phyloP scores from a whole-genome alignment of 202 grass and related monocot genomes.

The Zoysia matrella region DNA sequence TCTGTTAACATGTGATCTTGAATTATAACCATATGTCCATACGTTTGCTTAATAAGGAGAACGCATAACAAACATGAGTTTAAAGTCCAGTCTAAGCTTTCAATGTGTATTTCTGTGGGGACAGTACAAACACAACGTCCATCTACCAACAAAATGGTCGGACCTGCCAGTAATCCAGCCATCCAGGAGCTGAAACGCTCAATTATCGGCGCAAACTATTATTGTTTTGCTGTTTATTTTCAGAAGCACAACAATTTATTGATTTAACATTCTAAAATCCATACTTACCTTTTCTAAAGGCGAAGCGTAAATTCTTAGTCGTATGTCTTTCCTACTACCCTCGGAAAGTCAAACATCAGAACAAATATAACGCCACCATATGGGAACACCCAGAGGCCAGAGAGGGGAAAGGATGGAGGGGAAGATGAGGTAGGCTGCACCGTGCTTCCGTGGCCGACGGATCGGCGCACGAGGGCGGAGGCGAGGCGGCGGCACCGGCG shows the following conservation, averaged over 20 bases:
- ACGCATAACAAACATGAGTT: constrained; percentile 25
- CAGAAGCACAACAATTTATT: background rate
- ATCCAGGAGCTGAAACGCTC: constrained; percentile 3
- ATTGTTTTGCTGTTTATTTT: background rate
- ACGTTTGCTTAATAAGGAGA: constrained; percentile 4
- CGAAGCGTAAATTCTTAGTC: background rate
- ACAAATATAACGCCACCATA: background rate
- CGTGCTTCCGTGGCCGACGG: constrained; percentile 69
- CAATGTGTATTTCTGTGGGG: background rate
- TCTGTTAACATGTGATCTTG: background rate
- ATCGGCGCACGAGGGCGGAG: constrained; percentile 70
- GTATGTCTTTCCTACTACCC: too few relatives aligned
- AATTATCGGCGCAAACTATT: constrained; percentile 2
- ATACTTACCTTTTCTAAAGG: background rate
- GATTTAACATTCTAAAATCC: background rate
- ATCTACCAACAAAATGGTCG: constrained; percentile 7
- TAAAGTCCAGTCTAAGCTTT: constrained; percentile 14
- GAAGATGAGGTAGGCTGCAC: constrained; percentile 29
- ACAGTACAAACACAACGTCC: background rate
- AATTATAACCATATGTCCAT: constrained; percentile 8
- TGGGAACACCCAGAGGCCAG: background rate
- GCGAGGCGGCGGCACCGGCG: constrained; percentile 88
- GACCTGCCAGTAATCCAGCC: background rate
- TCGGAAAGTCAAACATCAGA: background rate
- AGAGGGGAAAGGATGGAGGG: background rate